Evolutionary conservation across 2,329 filamentous ascomycete species (phyloP).

Genomic region (Hymenoscyphus scutula): DNA sequence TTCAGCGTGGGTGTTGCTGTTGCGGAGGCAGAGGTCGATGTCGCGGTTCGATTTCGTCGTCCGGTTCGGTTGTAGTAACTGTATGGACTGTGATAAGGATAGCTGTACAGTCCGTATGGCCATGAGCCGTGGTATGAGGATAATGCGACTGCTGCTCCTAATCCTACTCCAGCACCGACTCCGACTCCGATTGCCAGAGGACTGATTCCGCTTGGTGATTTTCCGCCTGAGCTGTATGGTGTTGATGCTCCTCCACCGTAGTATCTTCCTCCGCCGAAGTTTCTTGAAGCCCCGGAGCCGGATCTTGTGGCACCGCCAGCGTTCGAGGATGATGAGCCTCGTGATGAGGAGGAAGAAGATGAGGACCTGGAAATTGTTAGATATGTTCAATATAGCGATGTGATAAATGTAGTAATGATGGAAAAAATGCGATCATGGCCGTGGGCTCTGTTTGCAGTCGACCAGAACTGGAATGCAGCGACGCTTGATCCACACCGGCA

Average conservation of each 20-base stretch:
- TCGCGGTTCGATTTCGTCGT: conserved; percentile 26
- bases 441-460: neutral
- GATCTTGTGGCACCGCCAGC: conserved; percentile 52
- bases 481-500: neutral
- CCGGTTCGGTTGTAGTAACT: conserved; percentile 46
- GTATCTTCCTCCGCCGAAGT: conserved; percentile 60
- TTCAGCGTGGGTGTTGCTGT: conserved; percentile 13
- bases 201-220: conserved; percentile 48
- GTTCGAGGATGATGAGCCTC: conserved; percentile 32
- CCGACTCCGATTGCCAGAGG: conserved; percentile 54
- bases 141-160: conserved; percentile 37
- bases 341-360: conserved; percentile 25
- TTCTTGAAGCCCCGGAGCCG: conserved; percentile 56
- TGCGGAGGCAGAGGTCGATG: conserved; percentile 43
- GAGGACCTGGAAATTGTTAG: conserved; percentile 10
- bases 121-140: conserved; percentile 52
- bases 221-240: conserved; percentile 59
- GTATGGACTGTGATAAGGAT: conserved; percentile 58
- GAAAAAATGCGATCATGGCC: neutral
- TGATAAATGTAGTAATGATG: neutral
- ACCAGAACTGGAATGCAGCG: neutral
- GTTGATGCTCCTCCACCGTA: conserved; percentile 63
- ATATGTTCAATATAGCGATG: neutral
- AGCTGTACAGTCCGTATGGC: conserved; percentile 61
- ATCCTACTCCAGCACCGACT: conserved; percentile 35